Conservation (phyloP, 2,329 filamentous ascomycete species). For the Nemania sp. region DNA sequence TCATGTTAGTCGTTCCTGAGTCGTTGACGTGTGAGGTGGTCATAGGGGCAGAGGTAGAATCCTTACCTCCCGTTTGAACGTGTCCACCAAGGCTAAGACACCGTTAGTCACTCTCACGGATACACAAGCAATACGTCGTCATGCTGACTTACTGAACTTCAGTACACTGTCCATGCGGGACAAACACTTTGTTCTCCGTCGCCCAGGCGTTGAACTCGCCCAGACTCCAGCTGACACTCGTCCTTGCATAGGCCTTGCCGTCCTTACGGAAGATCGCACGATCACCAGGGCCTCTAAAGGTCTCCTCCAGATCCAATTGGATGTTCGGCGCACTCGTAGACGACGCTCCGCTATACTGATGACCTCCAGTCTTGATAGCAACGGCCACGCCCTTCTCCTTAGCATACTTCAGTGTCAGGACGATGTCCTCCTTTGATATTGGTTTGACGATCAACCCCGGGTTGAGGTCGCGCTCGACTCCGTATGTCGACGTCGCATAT, state of each 20-base stretch:
- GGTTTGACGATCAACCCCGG: slow-evolving; percentile 51
- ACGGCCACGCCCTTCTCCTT: slow-evolving; percentile 46
- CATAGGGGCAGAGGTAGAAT: background rate
- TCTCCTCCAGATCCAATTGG: slow-evolving; percentile 49
- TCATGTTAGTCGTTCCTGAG: slow-evolving; percentile 8
- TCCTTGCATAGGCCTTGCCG: slow-evolving; percentile 42
- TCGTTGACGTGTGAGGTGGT: background rate
- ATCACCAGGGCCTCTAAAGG: slow-evolving; percentile 42
- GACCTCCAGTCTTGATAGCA: slow-evolving; percentile 51
- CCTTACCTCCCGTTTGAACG: slow-evolving; percentile 49
- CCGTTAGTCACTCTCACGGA: slow-evolving; percentile 5
- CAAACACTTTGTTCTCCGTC: slow-evolving; percentile 45
- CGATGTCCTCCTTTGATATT: slow-evolving; percentile 47
- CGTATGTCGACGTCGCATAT: slow-evolving; percentile 50
- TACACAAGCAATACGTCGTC: no score
- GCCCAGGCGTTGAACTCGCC: slow-evolving; percentile 49
- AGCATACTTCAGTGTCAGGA: slow-evolving; percentile 45
- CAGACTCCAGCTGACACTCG: slow-evolving; percentile 47
- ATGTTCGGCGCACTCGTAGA: slow-evolving; percentile 50
- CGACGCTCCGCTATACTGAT: slow-evolving; percentile 54
- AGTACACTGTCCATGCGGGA: slow-evolving; percentile 51
- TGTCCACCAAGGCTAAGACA: slow-evolving; percentile 46
- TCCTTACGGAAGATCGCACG: slow-evolving; percentile 40
- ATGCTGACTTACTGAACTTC: slow-evolving; percentile 41
- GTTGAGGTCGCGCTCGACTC: slow-evolving; percentile 46